A percentile compares a stretch with the other conserved stretches of the same genome.
These are phyloP conservation scores for Phytopythium aichiense DNA, from an alignment of 352 stramenopile genomes.

Conservation along the genomic window DNA sequence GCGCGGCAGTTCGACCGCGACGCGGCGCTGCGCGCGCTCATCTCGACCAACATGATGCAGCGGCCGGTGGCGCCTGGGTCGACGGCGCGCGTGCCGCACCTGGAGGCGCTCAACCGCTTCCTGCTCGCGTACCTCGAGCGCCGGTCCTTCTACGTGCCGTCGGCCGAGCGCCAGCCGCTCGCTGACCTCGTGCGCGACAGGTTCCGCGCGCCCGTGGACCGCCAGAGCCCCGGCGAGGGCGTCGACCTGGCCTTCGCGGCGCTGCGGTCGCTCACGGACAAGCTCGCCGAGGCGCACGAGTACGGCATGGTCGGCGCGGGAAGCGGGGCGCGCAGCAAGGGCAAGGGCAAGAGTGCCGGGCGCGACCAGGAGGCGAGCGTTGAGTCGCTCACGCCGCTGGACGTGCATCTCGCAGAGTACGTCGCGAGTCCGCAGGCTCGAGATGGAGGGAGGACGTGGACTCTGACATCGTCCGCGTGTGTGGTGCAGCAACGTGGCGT, in stretches of 20 bases:
- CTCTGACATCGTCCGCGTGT: not conserved
- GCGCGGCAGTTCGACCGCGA: slow-evolving; percentile 58
- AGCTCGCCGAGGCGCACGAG: slow-evolving; percentile 37
- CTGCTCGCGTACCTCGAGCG: slow-evolving; percentile 48
- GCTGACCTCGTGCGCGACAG: slow-evolving; percentile 42
- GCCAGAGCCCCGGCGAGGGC: not conserved
- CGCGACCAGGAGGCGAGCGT: not conserved
- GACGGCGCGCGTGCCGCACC: slow-evolving; percentile 38
- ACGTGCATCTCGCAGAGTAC: slow-evolving; percentile 45
- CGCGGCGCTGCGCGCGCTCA: slow-evolving; percentile 47
- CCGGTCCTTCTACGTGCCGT: slow-evolving; percentile 69
- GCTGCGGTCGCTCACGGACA: slow-evolving; percentile 56
- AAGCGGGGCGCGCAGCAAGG: not conserved
- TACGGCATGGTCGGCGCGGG: slow-evolving; percentile 18
- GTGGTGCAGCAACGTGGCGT: slow-evolving; percentile 24
- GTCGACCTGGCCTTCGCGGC: slow-evolving; percentile 68
- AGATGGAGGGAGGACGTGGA: not conserved
- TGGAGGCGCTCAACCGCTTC: slow-evolving; percentile 55
- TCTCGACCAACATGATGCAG: slow-evolving; percentile 59
- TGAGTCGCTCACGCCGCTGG: slow-evolving; percentile 11
- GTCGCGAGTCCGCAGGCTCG: not conserved
- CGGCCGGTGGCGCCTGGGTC: slow-evolving; percentile 24
- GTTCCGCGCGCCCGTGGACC: slow-evolving; percentile 26
- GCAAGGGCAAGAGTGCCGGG: not conserved
- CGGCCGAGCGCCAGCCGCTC: slow-evolving; percentile 22